These are phyloP conservation scores for Agarophyton chilense DNA, from an alignment of 23 red algal genomes.

Conservation along the genomic window DNA sequence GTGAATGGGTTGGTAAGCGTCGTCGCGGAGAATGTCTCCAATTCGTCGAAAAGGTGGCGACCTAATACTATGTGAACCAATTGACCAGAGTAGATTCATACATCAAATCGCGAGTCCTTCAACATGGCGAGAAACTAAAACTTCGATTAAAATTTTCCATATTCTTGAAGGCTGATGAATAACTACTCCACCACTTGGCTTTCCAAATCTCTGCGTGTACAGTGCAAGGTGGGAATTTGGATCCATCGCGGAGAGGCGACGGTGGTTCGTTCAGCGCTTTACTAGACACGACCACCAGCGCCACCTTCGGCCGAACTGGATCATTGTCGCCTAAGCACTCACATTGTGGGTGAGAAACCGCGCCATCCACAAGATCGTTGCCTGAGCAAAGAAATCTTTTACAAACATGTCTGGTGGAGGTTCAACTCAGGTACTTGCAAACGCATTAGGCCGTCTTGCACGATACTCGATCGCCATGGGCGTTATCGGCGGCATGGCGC, in stretches of 20 bases:
- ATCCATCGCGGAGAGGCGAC: not conserved
- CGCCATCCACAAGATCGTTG: not conserved
- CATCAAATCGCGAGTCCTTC: too few species aligned
- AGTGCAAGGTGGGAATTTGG: not conserved
- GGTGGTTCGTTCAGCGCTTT: not conserved
- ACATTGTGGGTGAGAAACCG: not conserved
- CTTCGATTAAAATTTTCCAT: too few species aligned
- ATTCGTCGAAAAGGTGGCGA: too few species aligned
- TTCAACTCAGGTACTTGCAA: slow-evolving; percentile 53
- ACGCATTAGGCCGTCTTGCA: slow-evolving; percentile 58
- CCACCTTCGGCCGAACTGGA: not conserved
- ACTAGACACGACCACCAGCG: too few species aligned
- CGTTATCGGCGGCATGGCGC: slow-evolving; percentile 43
- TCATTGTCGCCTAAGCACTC: not conserved
- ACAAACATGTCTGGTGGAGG: slow-evolving; percentile 20
- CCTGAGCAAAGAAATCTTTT: not conserved
- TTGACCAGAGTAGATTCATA: too few species aligned
- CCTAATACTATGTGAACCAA: too few species aligned
- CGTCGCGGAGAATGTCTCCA: too few species aligned
- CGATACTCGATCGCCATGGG: slow-evolving; percentile 74
- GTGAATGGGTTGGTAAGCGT: too few species aligned
- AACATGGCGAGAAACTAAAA: too few species aligned
- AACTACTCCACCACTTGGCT: not conserved
- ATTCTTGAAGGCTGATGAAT: too few species aligned
- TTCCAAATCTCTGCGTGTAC: not conserved